Conservation (phyloP, 257 asterid species). For the Verbena officinalis region DNA sequence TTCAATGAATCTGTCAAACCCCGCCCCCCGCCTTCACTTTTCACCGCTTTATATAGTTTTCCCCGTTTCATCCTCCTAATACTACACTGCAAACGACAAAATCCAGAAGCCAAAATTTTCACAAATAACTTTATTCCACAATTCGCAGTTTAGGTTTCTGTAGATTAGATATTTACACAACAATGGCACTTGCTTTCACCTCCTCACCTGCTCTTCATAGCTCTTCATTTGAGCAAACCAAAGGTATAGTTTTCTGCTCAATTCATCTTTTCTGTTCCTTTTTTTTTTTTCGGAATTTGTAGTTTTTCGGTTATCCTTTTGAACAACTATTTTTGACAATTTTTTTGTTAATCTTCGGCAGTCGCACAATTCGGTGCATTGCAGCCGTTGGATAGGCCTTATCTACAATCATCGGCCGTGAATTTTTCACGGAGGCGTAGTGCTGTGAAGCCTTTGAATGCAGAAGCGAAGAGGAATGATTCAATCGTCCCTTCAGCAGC, state of each 20-base stretch:
- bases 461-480: constrained; percentile 56
- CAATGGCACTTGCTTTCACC: constrained; percentile 70
- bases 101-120: constrained; percentile 19
- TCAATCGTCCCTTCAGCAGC: constrained; percentile 60
- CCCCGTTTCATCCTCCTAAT: constrained; percentile 11
- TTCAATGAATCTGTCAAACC: constrained; percentile 62
- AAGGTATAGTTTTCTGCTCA: constrained; percentile 41
- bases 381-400: constrained; percentile 56
- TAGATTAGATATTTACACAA: neutral
- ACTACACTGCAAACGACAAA: constrained; percentile 20
- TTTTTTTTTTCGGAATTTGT: neutral
- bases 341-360: constrained; percentile 14
- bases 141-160: constrained; percentile 3
- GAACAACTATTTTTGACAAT: neutral
- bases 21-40: constrained; percentile 27
- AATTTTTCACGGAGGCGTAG: constrained; percentile 41
- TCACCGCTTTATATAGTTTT: constrained; percentile 29
- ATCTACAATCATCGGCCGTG: constrained; percentile 37
- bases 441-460: constrained; percentile 65
- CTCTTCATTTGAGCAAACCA: constrained; percentile 49
- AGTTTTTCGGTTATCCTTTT: neutral
- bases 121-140: neutral
- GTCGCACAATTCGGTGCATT: constrained; percentile 49
- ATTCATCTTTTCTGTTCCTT: neutral
- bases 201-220: constrained; percentile 57